Conservation (phyloP, 345 rosid species). For the Eucalyptus urophylla region DNA sequence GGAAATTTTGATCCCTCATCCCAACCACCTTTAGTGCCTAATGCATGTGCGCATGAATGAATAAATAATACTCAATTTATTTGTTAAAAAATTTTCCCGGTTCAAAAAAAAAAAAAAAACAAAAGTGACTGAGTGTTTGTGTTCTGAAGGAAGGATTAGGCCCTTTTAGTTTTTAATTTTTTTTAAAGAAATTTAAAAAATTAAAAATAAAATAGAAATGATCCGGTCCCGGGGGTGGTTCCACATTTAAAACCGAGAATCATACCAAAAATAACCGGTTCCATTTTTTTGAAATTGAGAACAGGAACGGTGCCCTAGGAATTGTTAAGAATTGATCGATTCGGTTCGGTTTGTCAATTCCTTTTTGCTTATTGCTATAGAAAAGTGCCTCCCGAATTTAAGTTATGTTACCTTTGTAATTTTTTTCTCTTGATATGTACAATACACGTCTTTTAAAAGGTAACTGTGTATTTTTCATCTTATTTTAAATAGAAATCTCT, state of each 20-base stretch:
- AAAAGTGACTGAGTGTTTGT: background rate
- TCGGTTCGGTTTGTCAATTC: rapidly evolving
- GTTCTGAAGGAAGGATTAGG: too few relatives aligned
- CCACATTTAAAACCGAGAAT: too few relatives aligned
- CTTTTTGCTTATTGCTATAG: too few relatives aligned
- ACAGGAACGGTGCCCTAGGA: rapidly evolving
- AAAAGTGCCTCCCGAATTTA: background rate
- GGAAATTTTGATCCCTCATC: background rate
- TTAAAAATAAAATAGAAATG: too few relatives aligned
- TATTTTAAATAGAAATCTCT: background rate
- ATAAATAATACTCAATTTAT: too few relatives aligned
- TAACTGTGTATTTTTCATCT: background rate
- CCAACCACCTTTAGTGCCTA: background rate
- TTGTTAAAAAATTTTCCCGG: background rate
- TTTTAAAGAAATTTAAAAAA: too few relatives aligned
- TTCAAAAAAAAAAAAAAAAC: background rate
- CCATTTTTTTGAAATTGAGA: too few relatives aligned
- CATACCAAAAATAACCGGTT: rapidly evolving
- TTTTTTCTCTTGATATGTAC: background rate
- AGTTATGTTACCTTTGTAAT: background rate
- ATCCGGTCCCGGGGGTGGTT: too few relatives aligned
- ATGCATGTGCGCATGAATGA: background rate
- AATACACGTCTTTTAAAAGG: background rate
- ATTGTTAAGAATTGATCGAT: rapidly evolving
- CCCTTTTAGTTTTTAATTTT: too few relatives aligned